These are phyloP conservation scores for Alternaria arbusti DNA, from an alignment of 2,329 filamentous ascomycete genomes.

Conservation along the genomic window DNA sequence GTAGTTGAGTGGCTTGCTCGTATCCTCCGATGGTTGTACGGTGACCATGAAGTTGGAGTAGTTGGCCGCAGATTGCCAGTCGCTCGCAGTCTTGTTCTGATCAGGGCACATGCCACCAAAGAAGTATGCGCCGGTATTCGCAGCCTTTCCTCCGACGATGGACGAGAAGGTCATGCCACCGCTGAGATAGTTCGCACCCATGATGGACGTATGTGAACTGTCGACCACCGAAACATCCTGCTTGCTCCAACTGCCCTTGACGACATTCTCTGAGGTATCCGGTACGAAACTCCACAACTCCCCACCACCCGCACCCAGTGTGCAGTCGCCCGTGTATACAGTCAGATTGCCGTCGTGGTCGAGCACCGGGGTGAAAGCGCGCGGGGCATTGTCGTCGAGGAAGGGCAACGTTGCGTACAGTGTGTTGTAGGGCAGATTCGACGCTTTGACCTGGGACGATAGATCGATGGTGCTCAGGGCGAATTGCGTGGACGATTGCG, in stretches of 20 bases:
- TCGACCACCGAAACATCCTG: conserved; percentile 46
- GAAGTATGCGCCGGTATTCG: conserved; percentile 67
- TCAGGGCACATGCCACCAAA: conserved; percentile 91
- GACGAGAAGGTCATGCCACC: conserved; percentile 72
- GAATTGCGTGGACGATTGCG: conserved; percentile 53
- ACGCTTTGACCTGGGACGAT: conserved; percentile 61
- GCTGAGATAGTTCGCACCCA: conserved; percentile 64
- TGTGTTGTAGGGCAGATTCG: conserved; percentile 52
- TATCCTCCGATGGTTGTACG: conserved; percentile 57
- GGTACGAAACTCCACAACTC: conserved; percentile 73
- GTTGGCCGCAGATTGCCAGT: conserved; percentile 72
- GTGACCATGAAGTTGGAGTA: conserved; percentile 84
- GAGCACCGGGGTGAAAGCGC: conserved; percentile 71
- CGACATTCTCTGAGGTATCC: conserved; percentile 48
- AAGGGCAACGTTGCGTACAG: conserved; percentile 70
- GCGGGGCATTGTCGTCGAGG: conserved; percentile 56
- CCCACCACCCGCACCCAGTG: conserved; percentile 56
- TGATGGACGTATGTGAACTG: conserved; percentile 42
- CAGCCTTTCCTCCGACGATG: conserved; percentile 60
- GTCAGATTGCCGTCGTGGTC: conserved; percentile 72
- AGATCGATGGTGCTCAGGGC: conserved; percentile 71
- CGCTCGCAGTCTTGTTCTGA: conserved; percentile 43
- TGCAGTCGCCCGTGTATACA: conserved; percentile 77
- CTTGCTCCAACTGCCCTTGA: conserved; percentile 64
- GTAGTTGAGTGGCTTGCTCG: conserved; percentile 52